These are phyloP conservation scores for Globisporangium paroecandrum DNA, from an alignment of 352 stramenopile species.

Conservation along the genomic window DNA sequence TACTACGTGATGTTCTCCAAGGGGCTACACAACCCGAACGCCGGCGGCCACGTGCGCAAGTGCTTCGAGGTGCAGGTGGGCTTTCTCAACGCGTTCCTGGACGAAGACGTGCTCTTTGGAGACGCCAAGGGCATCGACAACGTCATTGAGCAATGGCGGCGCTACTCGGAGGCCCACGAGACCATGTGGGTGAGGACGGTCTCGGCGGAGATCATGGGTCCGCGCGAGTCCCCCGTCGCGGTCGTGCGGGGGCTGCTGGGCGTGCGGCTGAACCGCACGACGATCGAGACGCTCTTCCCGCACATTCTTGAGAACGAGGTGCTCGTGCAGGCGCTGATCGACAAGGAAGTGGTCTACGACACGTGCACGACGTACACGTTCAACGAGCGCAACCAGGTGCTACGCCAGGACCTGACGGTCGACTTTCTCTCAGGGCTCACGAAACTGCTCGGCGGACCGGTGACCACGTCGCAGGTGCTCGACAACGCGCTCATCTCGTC, in stretches of 20 bases:
- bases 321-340: constrained; percentile 57
- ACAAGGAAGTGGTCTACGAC: constrained; percentile 45
- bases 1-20: constrained; percentile 65
- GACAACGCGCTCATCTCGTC: constrained; percentile 34
- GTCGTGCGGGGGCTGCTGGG: constrained; percentile 35
- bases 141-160: constrained; percentile 58
- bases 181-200: constrained; percentile 32
- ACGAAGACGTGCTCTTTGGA: constrained; percentile 39
- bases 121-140: constrained; percentile 29
- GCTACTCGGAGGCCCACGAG: constrained; percentile 58
- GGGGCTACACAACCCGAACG: constrained; percentile 47
- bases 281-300: constrained; percentile 68
- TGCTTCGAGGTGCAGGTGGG: constrained; percentile 52
- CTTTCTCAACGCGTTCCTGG: constrained; percentile 53
- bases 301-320: constrained; percentile 50
- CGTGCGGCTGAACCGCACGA: constrained; percentile 47
- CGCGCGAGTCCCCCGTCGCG: constrained; percentile 45
- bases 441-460: constrained; percentile 25
- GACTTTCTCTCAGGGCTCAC: constrained; percentile 57
- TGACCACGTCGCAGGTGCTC: constrained; percentile 29
- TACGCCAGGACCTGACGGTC: constrained; percentile 49
- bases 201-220: constrained; percentile 39
- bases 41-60: constrained; percentile 28
- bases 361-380: constrained; percentile 58
- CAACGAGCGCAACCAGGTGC: constrained; percentile 41